Base-by-base conservation (phyloP, 495 filamentous ascomycete genomes). In the Aspergillus bridgeri region DNA sequence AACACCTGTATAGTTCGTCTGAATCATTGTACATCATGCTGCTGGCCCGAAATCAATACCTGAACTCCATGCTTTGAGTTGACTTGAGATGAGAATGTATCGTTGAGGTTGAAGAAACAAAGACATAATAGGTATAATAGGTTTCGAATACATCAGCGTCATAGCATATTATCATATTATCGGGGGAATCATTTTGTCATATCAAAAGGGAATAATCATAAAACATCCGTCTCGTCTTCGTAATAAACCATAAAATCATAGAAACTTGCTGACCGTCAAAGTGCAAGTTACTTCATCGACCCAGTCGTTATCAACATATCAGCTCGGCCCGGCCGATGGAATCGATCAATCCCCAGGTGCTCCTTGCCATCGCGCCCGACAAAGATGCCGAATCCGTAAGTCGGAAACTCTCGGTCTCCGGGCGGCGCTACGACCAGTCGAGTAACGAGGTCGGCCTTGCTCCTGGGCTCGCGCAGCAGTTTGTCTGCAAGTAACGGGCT, bases 401-500 rank as follows among this genome's bases (percentile, higher is more conserved):
- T 70, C 5, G 81, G 74, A 23, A 75, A 68, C 44, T 72, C 65
- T 24, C 74, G 74, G 50, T 82, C 81, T 2, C 79, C 77, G 1
- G 75, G 73, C 2, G 75, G 74, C 0, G 73, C 68, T 19, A 78
- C 69, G 54, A 88, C 75, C 29, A 89, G 65, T 21, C 86, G 75
- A 0, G 85, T 85, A 1, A 85, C 83, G 4, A 90, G 76, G 49
- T 87, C 86, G 0, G 76, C 77, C 62, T 85, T 87, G 45, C 75
- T 86, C 18, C 71, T 70, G 3, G 82, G 81, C 45, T 83, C 79
- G 5, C 74, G 72, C 54, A 95, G 88, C 0, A 86, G 77, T 38
- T 83, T 77, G 56, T 94, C 90, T 4, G 80, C 77, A 1, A 91
- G 69, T 17, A 95, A 72, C 9, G 83, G 83, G 42, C 85, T 87